Percentiles rank a stretch among this genome's conserved stretches.
Evolutionary conservation across 75 land plant species (phyloP).

Genomic region (Selaginella moellendorffii): DNA sequence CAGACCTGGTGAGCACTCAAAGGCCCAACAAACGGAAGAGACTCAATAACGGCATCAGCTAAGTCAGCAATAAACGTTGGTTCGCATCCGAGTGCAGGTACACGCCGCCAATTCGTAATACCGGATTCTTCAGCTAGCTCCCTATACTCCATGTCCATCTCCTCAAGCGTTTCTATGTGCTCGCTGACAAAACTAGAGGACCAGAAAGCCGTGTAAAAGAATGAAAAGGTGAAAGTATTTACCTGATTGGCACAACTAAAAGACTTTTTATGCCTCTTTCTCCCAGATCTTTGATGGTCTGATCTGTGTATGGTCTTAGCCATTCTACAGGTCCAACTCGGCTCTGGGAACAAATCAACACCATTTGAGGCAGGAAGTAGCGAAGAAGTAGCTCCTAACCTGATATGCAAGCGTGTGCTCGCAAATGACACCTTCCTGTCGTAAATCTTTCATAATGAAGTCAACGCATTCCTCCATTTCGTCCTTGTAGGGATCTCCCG

Average conservation of each 20-base stretch:
- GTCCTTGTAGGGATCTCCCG: conserved; percentile 78
- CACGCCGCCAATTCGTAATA: conserved; percentile 72
- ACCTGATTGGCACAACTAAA: conserved; percentile 78
- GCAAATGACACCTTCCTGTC: conserved; percentile 42
- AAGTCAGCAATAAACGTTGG: conserved; percentile 63
- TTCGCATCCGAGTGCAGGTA: conserved; percentile 66
- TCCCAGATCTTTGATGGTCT: conserved; percentile 70
- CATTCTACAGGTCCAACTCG: conserved; percentile 91
- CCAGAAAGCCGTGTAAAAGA: no score
- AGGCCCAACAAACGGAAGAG: conserved; percentile 35
- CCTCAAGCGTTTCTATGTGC: conserved; percentile 84
- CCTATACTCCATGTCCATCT: conserved; percentile 83
- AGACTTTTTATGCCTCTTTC: conserved; percentile 67
- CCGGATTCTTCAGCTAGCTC: conserved; percentile 73
- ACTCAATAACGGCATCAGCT: conserved; percentile 79
- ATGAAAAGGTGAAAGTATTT: conserved; percentile 2
- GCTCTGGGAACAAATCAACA: conserved; percentile 31
- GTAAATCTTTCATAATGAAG: conserved; percentile 64
- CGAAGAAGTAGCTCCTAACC: conserved; percentile 25
- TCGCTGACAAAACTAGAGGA: conserved; percentile 93
- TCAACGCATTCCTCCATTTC: conserved; percentile 78
- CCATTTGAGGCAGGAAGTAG: not conserved
- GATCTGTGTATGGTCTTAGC: conserved; percentile 86
- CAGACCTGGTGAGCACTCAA: no score
- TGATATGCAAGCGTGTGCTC: conserved; percentile 72